Percentiles rank a stretch among this genome's conserved stretches.
phyloP scores from a whole-genome alignment of 2,329 filamentous ascomycete species.

The Emmonsia crescens region DNA sequence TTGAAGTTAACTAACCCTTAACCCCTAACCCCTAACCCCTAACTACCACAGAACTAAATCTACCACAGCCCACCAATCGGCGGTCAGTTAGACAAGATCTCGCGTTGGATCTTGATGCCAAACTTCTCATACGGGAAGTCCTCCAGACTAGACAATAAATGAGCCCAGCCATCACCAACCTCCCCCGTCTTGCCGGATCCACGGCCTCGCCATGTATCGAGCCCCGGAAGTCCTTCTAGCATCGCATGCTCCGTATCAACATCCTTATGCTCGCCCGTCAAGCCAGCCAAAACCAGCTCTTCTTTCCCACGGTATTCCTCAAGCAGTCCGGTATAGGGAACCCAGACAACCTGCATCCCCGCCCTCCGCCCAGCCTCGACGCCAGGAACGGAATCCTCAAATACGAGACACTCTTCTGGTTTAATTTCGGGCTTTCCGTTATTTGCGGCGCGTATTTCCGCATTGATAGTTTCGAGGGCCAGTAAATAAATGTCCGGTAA shows the following conservation, averaged over 20 bases:
- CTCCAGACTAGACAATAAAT: slow-evolving; percentile 43
- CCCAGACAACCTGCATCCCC: slow-evolving; percentile 92
- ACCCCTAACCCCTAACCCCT: background rate
- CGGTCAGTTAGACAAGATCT: background rate
- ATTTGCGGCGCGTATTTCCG: slow-evolving; percentile 48
- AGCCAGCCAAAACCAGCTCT: slow-evolving; percentile 69
- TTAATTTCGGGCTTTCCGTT: slow-evolving; percentile 51
- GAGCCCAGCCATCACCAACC: slow-evolving; percentile 51
- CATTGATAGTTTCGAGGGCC: slow-evolving; percentile 76
- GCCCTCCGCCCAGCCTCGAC: slow-evolving; percentile 84
- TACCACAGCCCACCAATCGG: background rate
- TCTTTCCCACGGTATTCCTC: slow-evolving; percentile 67
- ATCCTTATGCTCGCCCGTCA: slow-evolving; percentile 59
- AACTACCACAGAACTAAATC: background rate
- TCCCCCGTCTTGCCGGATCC: slow-evolving; percentile 41
- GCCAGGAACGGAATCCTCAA: slow-evolving; percentile 89
- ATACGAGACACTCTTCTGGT: slow-evolving; percentile 86
- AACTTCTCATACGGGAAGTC: slow-evolving; percentile 51
- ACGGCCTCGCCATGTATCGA: slow-evolving; percentile 27
- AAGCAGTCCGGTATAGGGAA: slow-evolving; percentile 68
- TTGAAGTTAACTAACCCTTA: background rate
- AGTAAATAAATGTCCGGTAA: slow-evolving; percentile 89
- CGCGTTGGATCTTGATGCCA: slow-evolving; percentile 37
- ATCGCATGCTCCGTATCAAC: slow-evolving; percentile 30
- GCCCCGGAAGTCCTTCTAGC: slow-evolving; percentile 28